Evolutionary conservation across 2,329 filamentous ascomycete species (phyloP).

Genomic region (Proliferodiscus dingleyae): DNA sequence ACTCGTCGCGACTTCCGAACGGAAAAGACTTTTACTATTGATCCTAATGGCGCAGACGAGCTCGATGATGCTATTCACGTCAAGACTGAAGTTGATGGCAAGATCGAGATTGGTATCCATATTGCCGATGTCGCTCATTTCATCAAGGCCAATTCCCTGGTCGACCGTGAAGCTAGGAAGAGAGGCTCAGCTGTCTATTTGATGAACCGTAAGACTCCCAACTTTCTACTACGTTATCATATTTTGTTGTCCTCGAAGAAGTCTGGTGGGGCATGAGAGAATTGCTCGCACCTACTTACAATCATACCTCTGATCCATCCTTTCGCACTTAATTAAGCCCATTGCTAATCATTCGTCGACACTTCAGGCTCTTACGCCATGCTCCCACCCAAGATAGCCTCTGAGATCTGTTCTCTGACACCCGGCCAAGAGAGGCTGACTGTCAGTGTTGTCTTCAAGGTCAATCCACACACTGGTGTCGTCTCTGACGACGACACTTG

Average conservation of each 20-base stretch:
- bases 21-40: conserved; percentile 87
- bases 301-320: too few relatives aligned
- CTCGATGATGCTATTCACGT: conserved; percentile 91
- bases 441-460: conserved; percentile 88
- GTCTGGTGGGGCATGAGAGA: too few relatives aligned
- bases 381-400: conserved; percentile 79
- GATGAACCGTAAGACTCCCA: conserved; percentile 79
- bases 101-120: conserved; percentile 91
- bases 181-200: conserved; percentile 93
- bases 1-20: conserved; percentile 84
- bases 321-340: too few relatives aligned
- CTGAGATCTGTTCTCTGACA: conserved; percentile 80
- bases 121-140: conserved; percentile 95
- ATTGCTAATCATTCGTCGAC: too few relatives aligned
- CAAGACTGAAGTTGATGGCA: conserved; percentile 75
- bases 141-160: conserved; percentile 90
- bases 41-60: conserved; percentile 81
- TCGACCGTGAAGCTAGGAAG: conserved; percentile 97
- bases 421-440: conserved; percentile 88
- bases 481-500: conserved; percentile 83
- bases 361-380: conserved; percentile 79
- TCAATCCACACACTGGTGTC: conserved; percentile 73
- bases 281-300: too few relatives aligned
- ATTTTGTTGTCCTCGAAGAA: too few relatives aligned
- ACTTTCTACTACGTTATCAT: too few relatives aligned